Percentiles rank a stretch among this genome's conserved stretches.
These are phyloP conservation scores for Cnidoscolus chayamansa DNA, from an alignment of 441 rosid species.

Conservation along the genomic window DNA sequence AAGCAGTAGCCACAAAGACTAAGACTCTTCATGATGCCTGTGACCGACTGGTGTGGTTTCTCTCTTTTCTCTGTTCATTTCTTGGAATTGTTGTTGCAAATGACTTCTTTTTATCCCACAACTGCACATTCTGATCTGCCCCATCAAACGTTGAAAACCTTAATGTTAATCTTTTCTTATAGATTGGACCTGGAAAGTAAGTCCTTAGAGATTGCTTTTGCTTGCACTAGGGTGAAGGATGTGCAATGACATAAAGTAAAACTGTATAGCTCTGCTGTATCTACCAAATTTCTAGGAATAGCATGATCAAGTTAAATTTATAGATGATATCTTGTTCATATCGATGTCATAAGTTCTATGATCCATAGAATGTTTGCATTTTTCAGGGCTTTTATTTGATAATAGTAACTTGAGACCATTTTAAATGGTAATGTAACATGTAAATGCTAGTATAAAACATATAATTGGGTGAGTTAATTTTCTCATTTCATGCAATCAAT, in stretches of 20 bases:
- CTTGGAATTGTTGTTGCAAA: neutral
- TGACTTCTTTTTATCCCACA: neutral
- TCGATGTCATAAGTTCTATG: neutral
- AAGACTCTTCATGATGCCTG: constrained; percentile 99
- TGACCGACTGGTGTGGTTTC: constrained; percentile 71
- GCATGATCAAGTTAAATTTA: constrained; percentile 2
- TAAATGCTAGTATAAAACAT: constrained; percentile 9
- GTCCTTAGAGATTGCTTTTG: neutral
- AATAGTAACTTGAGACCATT: constrained; percentile 6
- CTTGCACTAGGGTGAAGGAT: neutral
- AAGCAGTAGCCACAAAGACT: constrained; percentile 88
- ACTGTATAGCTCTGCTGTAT: neutral
- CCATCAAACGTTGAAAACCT: neutral
- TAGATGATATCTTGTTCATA: neutral
- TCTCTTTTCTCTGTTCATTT: constrained; percentile 7
- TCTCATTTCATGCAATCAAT: constrained; percentile 18
- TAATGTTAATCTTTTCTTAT: neutral
- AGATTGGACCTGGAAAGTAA: neutral
- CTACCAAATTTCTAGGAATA: neutral
- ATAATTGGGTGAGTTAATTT: constrained; percentile 10
- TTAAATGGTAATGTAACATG: neutral
- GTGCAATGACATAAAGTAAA: neutral
- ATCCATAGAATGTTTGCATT: constrained; percentile 3
- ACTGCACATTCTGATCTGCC: constrained; percentile 1
- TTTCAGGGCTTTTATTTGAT: neutral